Evolutionary conservation across 129 eudicot genomes (phyloP).

Genomic region (Saposhnikovia divaricata): DNA sequence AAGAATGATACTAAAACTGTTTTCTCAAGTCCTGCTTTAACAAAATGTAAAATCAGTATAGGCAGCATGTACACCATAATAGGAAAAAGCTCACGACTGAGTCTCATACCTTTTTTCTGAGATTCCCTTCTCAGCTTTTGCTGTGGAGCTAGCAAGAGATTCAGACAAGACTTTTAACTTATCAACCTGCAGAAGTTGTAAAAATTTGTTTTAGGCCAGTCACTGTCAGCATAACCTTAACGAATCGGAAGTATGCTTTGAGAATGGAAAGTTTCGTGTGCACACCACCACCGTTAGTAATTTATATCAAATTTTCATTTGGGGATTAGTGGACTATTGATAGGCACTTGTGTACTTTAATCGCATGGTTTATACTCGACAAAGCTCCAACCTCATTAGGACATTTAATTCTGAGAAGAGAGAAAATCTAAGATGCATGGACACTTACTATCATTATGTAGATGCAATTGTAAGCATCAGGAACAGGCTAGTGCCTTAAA

Average conservation of each 20-base stretch:
- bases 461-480: neutral
- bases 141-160: slow-evolving; percentile 74
- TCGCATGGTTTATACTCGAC: neutral
- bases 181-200: slow-evolving; percentile 52
- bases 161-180: slow-evolving; percentile 85
- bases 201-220: slow-evolving; percentile 6
- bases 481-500: neutral
- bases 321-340: neutral
- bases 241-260: neutral
- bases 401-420: neutral
- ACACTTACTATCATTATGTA: neutral
- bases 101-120: slow-evolving; percentile 63
- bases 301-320: neutral
- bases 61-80: neutral
- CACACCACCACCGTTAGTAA: neutral
- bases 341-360: neutral
- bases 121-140: slow-evolving; percentile 85
- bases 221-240: slow-evolving; percentile 7
- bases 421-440: neutral
- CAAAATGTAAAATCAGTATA: neutral
- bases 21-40: neutral
- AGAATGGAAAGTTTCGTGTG: neutral
- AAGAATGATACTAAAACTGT: neutral
- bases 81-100: neutral
- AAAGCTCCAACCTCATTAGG: neutral